Evolutionary conservation across 169 alveolate species (phyloP).

Genomic region (Besnoitia besnoiti): DNA sequence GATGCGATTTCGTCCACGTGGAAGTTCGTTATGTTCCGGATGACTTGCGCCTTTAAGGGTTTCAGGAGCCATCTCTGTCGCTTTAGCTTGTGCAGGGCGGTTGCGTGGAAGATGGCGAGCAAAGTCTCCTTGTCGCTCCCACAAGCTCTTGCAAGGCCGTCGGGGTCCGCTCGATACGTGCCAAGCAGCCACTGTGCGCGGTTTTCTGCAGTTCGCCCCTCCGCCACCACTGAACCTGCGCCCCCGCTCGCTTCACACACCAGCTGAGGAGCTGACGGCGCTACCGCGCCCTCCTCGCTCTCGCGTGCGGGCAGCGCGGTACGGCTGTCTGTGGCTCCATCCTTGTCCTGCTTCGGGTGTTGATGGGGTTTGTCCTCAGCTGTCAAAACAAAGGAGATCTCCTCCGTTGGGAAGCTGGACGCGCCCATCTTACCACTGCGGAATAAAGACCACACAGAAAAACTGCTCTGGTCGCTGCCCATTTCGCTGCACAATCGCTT

Average conservation of each 20-base stretch:
- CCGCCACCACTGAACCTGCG: not conserved
- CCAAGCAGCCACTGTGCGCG: conserved; percentile 4
- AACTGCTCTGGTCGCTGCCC: not conserved
- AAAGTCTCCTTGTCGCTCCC: not conserved
- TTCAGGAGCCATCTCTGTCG: conserved; percentile 11
- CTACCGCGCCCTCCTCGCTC: not conserved
- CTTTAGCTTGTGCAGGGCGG: not conserved
- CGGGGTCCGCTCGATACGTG: not conserved
- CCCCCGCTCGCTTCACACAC: not conserved
- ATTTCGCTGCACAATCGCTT: not conserved
- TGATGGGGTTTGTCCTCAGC: not conserved
- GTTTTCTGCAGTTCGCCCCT: not conserved
- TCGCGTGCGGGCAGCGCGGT: not conserved
- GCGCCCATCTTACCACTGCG: not conserved
- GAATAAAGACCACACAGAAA: not conserved
- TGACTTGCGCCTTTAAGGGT: not conserved
- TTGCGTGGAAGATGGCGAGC: not conserved
- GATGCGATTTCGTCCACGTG: not conserved
- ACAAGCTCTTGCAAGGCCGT: not conserved
- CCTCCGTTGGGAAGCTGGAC: not conserved
- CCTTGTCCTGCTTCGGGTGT: not conserved
- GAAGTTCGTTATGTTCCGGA: not conserved
- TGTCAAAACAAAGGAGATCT: conserved; percentile 6
- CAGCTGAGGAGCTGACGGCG: not conserved
- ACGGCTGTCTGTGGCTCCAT: not conserved